Conservation (phyloP, 2,329 filamentous ascomycete genomes). For the Calonectria fujianensis region DNA sequence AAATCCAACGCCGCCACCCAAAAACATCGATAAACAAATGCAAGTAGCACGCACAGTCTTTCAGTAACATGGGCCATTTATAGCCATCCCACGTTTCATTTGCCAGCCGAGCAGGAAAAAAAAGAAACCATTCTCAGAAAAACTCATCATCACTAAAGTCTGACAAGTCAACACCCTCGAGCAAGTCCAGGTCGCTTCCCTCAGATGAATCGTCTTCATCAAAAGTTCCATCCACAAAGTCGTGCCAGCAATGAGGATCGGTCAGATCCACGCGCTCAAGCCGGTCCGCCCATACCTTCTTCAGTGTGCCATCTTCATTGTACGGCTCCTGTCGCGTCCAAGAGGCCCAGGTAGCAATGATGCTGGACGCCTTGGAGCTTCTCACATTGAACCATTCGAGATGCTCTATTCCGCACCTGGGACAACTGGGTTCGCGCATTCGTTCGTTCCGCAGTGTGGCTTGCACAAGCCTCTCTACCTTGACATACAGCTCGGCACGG, state of each 20-base stretch:
- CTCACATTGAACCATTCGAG: constrained; percentile 57
- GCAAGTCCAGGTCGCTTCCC: constrained; percentile 36
- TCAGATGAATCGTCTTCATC: constrained; percentile 43
- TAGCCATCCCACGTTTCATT: not conserved
- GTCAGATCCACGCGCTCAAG: constrained; percentile 51
- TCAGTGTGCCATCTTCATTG: constrained; percentile 50
- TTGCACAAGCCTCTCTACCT: constrained; percentile 58
- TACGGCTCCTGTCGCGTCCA: constrained; percentile 57
- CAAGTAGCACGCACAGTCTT: constrained; percentile 19
- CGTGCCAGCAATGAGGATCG: constrained; percentile 54
- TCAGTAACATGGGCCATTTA: not conserved
- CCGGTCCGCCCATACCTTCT: constrained; percentile 49
- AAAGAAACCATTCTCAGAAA: not conserved
- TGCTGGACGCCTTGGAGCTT: constrained; percentile 37
- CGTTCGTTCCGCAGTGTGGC: constrained; percentile 53
- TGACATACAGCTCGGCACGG: constrained; percentile 47
- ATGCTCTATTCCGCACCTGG: constrained; percentile 49
- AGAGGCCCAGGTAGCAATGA: constrained; percentile 53
- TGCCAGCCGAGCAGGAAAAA: too few relatives aligned
- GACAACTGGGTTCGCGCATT: constrained; percentile 52
- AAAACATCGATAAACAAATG: constrained; percentile 16
- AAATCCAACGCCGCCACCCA: constrained; percentile 21
- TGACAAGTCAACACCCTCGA: constrained; percentile 38
- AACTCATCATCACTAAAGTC: constrained; percentile 40
- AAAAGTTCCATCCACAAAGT: constrained; percentile 43